Evolutionary conservation across 192 early-diverging fungal genomes (phyloP), one percentile per base, ranked within the genome.

Genomic region (Podila epigama): DNA sequence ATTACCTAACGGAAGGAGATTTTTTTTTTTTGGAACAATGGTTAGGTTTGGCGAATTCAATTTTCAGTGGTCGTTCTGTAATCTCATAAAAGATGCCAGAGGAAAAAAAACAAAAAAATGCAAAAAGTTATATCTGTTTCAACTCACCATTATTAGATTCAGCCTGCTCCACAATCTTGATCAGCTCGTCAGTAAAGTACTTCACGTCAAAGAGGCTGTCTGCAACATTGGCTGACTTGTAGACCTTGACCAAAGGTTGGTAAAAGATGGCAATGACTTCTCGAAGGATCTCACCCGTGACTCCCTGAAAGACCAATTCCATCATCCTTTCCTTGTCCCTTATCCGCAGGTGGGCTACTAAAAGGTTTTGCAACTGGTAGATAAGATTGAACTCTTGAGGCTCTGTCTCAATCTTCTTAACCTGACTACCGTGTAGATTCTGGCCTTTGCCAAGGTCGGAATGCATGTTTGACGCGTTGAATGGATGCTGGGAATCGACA

Each of bases 241-340:
- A 88, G 2, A 88, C 81, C 60, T 83, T 66, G 18, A 85, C 83
- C n/a, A 88, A 58, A 15, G 87, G 87, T 29, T 84, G 66, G 58
- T 88, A 88, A 58, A 88, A 88, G 50, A 88, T 83, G 18, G 83
- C 66, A 50, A 88, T 79, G 25, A 84, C 44, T n/a, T 88, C 87
- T 44, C 82, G 83, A 20, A 88, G 66, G 22, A 88, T 63, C 37
- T 85, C 83, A 13, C 85, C 85, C 10, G 87, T 85, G 3, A 82
- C 75, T 6, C 84, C 83, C 52, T 86, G 84, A 61, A 83, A 84
- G 52, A 88, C 54, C 5, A 88, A 52, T 5, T 67, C 66, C 63
- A 82, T 83, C 71, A 88, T 56, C 28, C 79, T 42, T 36, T 86
- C 80, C 55, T 86, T 83, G 39, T 86, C 85, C 16, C 83, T 70